Conservation (phyloP, 2,329 filamentous ascomycete genomes). For the Neoarthrinium moseri region DNA sequence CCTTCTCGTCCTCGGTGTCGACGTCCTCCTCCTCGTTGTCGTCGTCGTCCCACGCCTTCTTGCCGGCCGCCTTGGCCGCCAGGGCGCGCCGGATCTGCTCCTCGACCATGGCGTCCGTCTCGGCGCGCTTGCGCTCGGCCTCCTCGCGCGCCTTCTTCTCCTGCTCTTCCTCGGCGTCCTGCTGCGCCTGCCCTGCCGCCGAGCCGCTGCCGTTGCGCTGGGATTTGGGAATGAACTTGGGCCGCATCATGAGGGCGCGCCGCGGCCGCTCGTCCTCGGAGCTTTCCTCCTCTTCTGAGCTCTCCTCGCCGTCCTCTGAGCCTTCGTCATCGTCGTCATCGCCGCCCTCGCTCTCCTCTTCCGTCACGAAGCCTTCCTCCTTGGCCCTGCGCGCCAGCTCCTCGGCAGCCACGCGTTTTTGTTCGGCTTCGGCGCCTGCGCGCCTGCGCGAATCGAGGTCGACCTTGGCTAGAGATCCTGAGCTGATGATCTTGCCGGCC, state of each 20-base stretch:
- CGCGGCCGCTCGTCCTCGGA: slow-evolving; percentile 58
- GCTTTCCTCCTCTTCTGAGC: slow-evolving; percentile 40
- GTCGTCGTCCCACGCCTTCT: slow-evolving; percentile 84
- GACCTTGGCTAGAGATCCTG: slow-evolving; percentile 45
- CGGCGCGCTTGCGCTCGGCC: slow-evolving; percentile 64
- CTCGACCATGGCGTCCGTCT: slow-evolving; percentile 78
- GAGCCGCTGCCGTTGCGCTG: slow-evolving; percentile 40
- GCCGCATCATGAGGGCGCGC: slow-evolving; percentile 56
- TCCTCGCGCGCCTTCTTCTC: slow-evolving; percentile 51
- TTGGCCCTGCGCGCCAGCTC: not conserved
- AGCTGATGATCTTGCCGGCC: slow-evolving; percentile 56
- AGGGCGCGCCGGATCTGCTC: slow-evolving; percentile 84
- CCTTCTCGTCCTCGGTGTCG: slow-evolving; percentile 83
- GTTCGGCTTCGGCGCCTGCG: slow-evolving; percentile 46
- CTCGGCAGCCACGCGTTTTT: slow-evolving; percentile 37
- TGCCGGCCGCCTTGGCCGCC: slow-evolving; percentile 70
- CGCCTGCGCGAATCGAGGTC: slow-evolving; percentile 48
- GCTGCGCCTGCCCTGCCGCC: slow-evolving; percentile 5
- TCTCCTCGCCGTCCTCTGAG: slow-evolving; percentile 32
- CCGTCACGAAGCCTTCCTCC: slow-evolving; percentile 58
- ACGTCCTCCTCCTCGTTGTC: slow-evolving; percentile 70
- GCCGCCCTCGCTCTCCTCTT: slow-evolving; percentile 39
- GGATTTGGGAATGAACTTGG: slow-evolving; percentile 62
- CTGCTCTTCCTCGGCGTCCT: slow-evolving; percentile 33
- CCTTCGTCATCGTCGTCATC: slow-evolving; percentile 17